Percentiles rank a stretch among this genome's conserved stretches.
phyloP scores from a whole-genome alignment of 805 yeast species.

The Myxozyma geophila region DNA sequence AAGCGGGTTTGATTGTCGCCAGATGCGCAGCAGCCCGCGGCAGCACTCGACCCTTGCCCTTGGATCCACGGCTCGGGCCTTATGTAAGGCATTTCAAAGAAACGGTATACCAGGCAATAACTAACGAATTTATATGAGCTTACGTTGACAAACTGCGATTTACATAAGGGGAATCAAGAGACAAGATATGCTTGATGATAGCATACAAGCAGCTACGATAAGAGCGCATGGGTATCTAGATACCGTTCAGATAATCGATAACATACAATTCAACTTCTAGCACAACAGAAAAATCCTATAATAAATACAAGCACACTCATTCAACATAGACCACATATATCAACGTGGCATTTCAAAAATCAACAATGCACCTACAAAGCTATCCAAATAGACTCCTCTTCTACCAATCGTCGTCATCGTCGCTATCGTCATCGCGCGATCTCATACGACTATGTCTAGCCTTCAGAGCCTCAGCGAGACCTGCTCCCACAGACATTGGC shows the following conservation, averaged over 20 bases:
- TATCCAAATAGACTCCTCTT: not conserved
- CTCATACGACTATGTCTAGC: slow-evolving; percentile 69
- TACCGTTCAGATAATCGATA: too few species aligned
- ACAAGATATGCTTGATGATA: too few species aligned
- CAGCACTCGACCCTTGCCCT: not conserved
- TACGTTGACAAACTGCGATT: too few species aligned
- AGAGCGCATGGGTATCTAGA: too few species aligned
- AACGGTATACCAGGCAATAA: too few species aligned
- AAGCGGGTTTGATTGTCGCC: not conserved
- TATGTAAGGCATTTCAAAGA: too few species aligned
- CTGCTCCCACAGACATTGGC: slow-evolving; percentile 14
- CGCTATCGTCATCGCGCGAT: slow-evolving; percentile 64
- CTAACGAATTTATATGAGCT: too few species aligned
- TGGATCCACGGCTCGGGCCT: too few species aligned
- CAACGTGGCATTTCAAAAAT: not conserved
- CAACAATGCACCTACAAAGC: not conserved
- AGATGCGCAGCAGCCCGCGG: slow-evolving; percentile 3
- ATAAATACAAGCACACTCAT: not conserved
- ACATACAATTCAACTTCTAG: too few species aligned
- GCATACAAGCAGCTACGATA: too few species aligned
- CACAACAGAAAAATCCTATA: too few species aligned
- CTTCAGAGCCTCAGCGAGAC: slow-evolving; percentile 80
- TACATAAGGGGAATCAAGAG: too few species aligned
- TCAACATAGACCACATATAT: not conserved
- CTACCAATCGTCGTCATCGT: slow-evolving; percentile 45